Conservation (phyloP, 306 rosid species). For the Malus domestica region ASM211411v1 NC_041802.1:30983501-30984000, state of each 20-base stretch:
- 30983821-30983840: conserved; percentile 81
- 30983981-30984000: conserved; percentile 62
- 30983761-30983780: conserved; percentile 70
- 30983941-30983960: conserved; percentile 36
- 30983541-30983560: background rate
- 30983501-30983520: conserved; percentile 17
- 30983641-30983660: conserved; percentile 1
- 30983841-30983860: conserved; percentile 49
- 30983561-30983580: background rate
- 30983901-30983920: conserved; percentile 69
- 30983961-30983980: conserved; percentile 55
- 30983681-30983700: background rate
- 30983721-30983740: conserved; percentile 39
- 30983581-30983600: background rate
- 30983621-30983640: background rate
- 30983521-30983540: background rate
- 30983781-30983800: conserved; percentile 27
- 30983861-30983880: conserved; percentile 78
- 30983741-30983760: conserved; percentile 67
- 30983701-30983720: conserved; percentile 33
- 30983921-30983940: conserved; percentile 39
- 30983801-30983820: conserved; percentile 41
- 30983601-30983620: background rate
- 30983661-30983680: background rate
- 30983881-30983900: conserved; percentile 52